phyloP scores from a whole-genome alignment of 495 filamentous ascomycete species.

The Podospora anserina region DNA sequence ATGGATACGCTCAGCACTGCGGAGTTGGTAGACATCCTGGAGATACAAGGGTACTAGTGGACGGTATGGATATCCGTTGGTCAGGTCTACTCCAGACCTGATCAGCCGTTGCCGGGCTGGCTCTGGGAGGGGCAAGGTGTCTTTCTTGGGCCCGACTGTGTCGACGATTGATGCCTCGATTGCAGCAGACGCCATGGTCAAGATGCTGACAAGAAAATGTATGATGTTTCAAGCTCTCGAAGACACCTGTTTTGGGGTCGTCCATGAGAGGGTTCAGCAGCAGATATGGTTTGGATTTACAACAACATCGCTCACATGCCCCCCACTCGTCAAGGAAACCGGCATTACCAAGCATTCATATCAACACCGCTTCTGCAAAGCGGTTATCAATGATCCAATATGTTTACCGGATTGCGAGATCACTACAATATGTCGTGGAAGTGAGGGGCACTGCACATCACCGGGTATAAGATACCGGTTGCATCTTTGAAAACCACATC shows the following conservation, averaged over 20 bases:
- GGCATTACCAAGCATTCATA: constrained; percentile 16
- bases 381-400: constrained; percentile 22
- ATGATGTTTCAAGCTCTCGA: not conserved
- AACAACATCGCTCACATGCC: not conserved
- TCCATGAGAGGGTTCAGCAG: not conserved
- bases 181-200: constrained; percentile 43
- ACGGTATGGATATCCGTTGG: constrained; percentile 64
- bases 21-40: constrained; percentile 63
- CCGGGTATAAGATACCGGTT: not conserved
- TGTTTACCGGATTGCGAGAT: constrained; percentile 18
- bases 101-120: constrained; percentile 54
- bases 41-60: constrained; percentile 62
- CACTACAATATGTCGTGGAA: not conserved
- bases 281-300: not conserved
- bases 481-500: not conserved
- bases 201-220: not conserved
- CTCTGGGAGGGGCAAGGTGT: constrained; percentile 56
- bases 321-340: not conserved
- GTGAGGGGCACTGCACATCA: not conserved
- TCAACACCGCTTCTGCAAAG: not conserved
- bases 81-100: constrained; percentile 62
- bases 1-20: constrained; percentile 55
- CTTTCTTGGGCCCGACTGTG: constrained; percentile 57
- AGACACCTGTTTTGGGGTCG: not conserved
- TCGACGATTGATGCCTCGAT: constrained; percentile 61